Conservation (phyloP, 768 basidiomycete species). For the Hygrophorus russula region DNA sequence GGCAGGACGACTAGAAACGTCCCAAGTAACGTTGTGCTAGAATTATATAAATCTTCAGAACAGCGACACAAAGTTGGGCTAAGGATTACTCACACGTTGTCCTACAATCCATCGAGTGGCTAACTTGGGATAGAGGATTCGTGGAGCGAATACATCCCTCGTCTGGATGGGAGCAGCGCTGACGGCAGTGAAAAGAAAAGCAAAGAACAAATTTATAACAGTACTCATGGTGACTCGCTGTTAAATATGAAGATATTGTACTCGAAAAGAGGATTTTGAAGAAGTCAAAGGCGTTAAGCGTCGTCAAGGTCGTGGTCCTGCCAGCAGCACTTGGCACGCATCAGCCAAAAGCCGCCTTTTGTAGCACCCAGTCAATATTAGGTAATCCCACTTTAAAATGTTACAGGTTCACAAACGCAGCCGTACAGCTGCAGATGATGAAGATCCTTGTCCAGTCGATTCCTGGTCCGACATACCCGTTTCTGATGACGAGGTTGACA, state of each 20-base stretch:
- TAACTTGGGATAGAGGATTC: slow-evolving; percentile 24
- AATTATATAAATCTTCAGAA: not conserved
- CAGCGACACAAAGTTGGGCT: too few species aligned
- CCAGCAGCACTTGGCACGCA: too few species aligned
- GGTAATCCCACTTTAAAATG: too few species aligned
- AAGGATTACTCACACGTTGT: not conserved
- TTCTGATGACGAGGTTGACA: slow-evolving; percentile 32
- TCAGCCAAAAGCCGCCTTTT: too few species aligned
- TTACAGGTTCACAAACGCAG: not conserved
- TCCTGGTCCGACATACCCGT: not conserved
- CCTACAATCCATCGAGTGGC: slow-evolving; percentile 31
- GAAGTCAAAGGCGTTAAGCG: too few species aligned
- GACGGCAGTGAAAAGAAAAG: slow-evolving; percentile 16
- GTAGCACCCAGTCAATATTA: not conserved
- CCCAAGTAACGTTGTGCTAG: slow-evolving; percentile 16
- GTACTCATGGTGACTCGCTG: slow-evolving; percentile 1
- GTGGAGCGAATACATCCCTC: slow-evolving; percentile 41
- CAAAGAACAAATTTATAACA: slow-evolving; percentile 5
- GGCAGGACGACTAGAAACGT: slow-evolving; percentile 26
- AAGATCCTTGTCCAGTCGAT: not conserved
- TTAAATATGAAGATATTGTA: not conserved
- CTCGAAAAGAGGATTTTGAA: not conserved
- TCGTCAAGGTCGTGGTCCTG: slow-evolving; percentile 3
- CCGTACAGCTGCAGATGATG: not conserved
- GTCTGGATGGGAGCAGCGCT: slow-evolving; percentile 19